Evolutionary conservation across 208 protist genomes (phyloP).

Genomic region (Leishmania amazonensis): DNA sequence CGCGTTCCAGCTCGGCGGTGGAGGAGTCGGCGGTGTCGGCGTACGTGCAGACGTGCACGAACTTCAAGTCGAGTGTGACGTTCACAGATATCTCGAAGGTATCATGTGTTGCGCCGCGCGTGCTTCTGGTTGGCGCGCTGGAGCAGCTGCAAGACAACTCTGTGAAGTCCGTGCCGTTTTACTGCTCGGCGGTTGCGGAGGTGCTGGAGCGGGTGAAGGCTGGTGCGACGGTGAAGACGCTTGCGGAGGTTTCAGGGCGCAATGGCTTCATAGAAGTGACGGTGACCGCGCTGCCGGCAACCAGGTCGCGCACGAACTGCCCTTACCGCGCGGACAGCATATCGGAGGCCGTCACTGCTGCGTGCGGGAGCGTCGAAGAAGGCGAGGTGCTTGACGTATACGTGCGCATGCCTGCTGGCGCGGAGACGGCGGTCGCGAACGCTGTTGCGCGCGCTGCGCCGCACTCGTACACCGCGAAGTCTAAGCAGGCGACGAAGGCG

Average conservation of each 20-base stretch:
- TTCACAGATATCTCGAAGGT: conserved; percentile 56
- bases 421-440: conserved; percentile 45
- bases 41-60: conserved; percentile 52
- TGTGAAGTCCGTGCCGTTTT: conserved; percentile 49
- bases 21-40: conserved; percentile 40
- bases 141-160: conserved; percentile 44
- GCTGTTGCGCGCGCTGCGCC: conserved; percentile 51
- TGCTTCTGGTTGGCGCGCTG: conserved; percentile 58
- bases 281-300: conserved; percentile 51
- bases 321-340: conserved; percentile 65
- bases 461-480: conserved; percentile 60
- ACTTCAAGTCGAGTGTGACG: conserved; percentile 58
- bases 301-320: conserved; percentile 70
- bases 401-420: conserved; percentile 40
- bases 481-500: conserved; percentile 28
- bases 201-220: conserved; percentile 44
- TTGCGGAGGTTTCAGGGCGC: conserved; percentile 20
- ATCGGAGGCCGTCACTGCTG: conserved; percentile 34
- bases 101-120: conserved; percentile 32
- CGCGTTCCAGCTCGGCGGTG: conserved; percentile 33
- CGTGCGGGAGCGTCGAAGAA: conserved; percentile 22
- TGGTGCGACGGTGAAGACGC: conserved; percentile 36
- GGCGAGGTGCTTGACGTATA: conserved; percentile 55
- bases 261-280: conserved; percentile 38
- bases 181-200: conserved; percentile 58